Evolutionary conservation across 805 yeast genomes (phyloP), one percentile per base, ranked within the genome.

Genomic region (Saccharomycopsis sp.): DNA sequence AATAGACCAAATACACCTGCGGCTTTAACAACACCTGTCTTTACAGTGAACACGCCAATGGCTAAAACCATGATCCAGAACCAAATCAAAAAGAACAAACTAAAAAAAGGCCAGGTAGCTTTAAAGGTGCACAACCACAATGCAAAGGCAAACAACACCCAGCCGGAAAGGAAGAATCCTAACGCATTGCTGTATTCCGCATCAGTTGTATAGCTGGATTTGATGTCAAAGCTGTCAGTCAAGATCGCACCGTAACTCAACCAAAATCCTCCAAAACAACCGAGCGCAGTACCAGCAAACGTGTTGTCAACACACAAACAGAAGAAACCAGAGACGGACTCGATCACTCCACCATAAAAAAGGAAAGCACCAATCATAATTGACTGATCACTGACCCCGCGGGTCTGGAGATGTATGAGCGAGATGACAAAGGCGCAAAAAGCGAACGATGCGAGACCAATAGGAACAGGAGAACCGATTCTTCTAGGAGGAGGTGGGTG

Each of bases 251-350:
- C 85, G 65, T 71, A 85, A 24, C 84, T 71, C 64, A 84, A 67
- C 91, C 91, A 85, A 69, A 85, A 86, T 2, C 84, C 86, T 56
- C 91, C 90, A 63, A 75, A 84, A 5, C 84, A 79, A 52, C 79
- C 67, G 56, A 84, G 71, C 2, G 87, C 87, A 14, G 84, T 79
- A 61, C 83, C 85, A 70, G 85, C 89, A 72, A 84, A 84, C 24
- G 87, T 81, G 69, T 83, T 83, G 59, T 82, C 87, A 48, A 79
- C 66, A 2, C 80, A 79, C 62, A 82, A 73, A 67, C 82, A 86
- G 85, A 85, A 81, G 69, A 82, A 71, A 24, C 89, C 89, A 20
- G 86, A 85, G 47, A 79, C 68, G 29, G 83, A 64, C 69, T 84
- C 87, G 40, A 78, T 74, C 2, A 77, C 64, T 12, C 89, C 89